Base-by-base conservation (phyloP, 345 rosid species). In the rapeseed (Brassica napus) region DNA sequence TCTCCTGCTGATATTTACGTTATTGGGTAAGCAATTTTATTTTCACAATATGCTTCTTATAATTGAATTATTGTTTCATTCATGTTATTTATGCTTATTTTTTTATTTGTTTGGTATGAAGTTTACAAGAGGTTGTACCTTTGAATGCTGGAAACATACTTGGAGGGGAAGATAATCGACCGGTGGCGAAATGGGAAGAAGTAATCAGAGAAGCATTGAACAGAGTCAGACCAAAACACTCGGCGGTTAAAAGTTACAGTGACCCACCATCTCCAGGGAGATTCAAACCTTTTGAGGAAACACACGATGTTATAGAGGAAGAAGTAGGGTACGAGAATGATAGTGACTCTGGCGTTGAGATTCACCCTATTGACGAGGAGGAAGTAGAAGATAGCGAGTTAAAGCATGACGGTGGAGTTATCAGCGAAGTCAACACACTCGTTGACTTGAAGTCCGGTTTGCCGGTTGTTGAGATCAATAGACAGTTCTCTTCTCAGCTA, bases 221-320 rank as follows among this genome's bases (percentile, higher is more conserved):
- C 75, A 84, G 91, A 85, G 82, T 89, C 72, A 85, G 78, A 71
- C 91, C 88, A 65, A 75, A 81, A 52, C 68, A 61, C 35, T 39
- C 82, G 6, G 86, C 71, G 62, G 83, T 91, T 62, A 92, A 94
- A 71, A 86, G 91, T 84, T 86, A 90, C 58, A 94, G 98, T 86
- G 98, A 94, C 82, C 98, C 97, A 16, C 89, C 95, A 49, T 91
- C 98, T 72, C 98, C 98, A 12, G 89, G 97, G 47, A 94, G 87
- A 80, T 85, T 92, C 69, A 84, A 81, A 82, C 92, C 90, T 71
- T 83, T 82, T 68, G 94, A 89, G n/a, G 94, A 92, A 65, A 71
- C 90, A 67, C 90, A 87, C 26, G 83, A 76, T 71, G 72, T 91
- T 64, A 92, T 86, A 74, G 97, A 94, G 78, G 98, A 89, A 84